A percentile compares a stretch with the other conserved stretches of the same genome.
phyloP scores from a whole-genome alignment of 148 eudicot species.

The Fagopyrum esculentum region DNA sequence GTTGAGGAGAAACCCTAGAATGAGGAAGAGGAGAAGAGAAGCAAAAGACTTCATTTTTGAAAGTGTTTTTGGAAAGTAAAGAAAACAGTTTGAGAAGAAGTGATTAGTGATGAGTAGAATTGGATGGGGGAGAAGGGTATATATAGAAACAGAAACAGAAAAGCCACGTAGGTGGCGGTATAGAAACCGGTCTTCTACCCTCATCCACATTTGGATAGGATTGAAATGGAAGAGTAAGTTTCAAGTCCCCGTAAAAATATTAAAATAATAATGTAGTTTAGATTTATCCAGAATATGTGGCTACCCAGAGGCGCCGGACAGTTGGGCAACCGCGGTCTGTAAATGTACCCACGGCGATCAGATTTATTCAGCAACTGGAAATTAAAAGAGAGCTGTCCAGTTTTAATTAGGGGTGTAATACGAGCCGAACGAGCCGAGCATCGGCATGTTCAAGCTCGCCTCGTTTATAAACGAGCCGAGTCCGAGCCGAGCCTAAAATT shows the following conservation, averaged over 20 bases:
- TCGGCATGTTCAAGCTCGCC: too few relatives aligned
- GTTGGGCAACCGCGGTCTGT: not conserved
- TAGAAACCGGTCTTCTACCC: not conserved
- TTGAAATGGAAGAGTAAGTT: not conserved
- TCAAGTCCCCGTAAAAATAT: constrained; percentile 1
- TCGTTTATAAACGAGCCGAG: too few relatives aligned
- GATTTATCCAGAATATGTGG: not conserved
- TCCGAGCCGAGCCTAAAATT: too few relatives aligned
- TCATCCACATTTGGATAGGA: constrained; percentile 6
- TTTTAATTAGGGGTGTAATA: too few relatives aligned
- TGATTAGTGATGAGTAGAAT: not conserved
- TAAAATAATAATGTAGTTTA: not conserved
- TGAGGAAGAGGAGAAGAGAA: constrained; percentile 3
- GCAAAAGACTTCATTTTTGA: not conserved
- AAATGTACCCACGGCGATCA: too few relatives aligned
- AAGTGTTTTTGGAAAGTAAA: not conserved
- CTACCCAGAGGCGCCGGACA: constrained; percentile 8
- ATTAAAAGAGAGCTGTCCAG: too few relatives aligned
- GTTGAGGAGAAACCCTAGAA: not conserved
- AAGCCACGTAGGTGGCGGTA: not conserved
- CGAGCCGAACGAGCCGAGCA: too few relatives aligned
- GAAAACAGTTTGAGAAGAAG: not conserved
- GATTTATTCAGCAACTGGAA: too few relatives aligned
- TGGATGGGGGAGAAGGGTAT: not conserved
- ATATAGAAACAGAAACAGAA: not conserved